These are phyloP conservation scores for Aspergillus quadricinctus DNA, from an alignment of 2,329 filamentous ascomycete genomes.

Conservation along the genomic window DNA sequence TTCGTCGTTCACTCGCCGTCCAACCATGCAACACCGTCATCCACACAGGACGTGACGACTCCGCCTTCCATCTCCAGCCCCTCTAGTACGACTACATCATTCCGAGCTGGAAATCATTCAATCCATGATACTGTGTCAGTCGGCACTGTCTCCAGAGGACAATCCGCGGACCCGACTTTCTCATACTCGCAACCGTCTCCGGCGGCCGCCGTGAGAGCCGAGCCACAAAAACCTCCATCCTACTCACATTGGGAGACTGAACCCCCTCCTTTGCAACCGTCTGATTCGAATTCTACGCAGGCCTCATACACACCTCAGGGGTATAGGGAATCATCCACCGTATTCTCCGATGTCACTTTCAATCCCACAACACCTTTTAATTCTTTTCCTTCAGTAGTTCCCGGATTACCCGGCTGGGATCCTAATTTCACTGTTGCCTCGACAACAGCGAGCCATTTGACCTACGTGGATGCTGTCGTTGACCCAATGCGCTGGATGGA, in stretches of 20 bases:
- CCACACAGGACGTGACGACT: conserved; percentile 36
- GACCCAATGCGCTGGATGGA: conserved; percentile 42
- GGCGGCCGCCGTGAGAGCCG: conserved; percentile 14
- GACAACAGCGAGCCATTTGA: conserved; percentile 32
- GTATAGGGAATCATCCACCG: conserved; percentile 16
- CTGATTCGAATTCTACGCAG: conserved; percentile 9
- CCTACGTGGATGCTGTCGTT: conserved; percentile 30
- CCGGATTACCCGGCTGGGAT: conserved; percentile 40
- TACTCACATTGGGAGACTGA: conserved; percentile 16
- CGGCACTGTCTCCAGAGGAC: conserved; percentile 31
- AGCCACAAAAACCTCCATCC: conserved; percentile 17
- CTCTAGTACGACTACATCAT: conserved; percentile 35
- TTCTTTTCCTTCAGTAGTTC: conserved; percentile 36
- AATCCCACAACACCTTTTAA: conserved; percentile 39
- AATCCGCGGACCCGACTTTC: conserved; percentile 29
- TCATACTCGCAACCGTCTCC: conserved; percentile 21
- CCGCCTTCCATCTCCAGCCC: conserved; percentile 40
- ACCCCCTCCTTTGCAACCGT: conserved; percentile 7
- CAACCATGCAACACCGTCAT: conserved; percentile 39
- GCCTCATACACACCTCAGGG: conserved; percentile 19
- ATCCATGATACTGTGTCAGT: conserved; percentile 25
- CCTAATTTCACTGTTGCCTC: conserved; percentile 36
- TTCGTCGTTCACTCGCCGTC: conserved; percentile 48
- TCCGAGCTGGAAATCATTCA: conserved; percentile 25
- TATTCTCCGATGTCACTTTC: conserved; percentile 26